These are phyloP conservation scores for Copromyces sp. DNA, from an alignment of 495 filamentous ascomycete species.

Conservation along the genomic window DNA sequence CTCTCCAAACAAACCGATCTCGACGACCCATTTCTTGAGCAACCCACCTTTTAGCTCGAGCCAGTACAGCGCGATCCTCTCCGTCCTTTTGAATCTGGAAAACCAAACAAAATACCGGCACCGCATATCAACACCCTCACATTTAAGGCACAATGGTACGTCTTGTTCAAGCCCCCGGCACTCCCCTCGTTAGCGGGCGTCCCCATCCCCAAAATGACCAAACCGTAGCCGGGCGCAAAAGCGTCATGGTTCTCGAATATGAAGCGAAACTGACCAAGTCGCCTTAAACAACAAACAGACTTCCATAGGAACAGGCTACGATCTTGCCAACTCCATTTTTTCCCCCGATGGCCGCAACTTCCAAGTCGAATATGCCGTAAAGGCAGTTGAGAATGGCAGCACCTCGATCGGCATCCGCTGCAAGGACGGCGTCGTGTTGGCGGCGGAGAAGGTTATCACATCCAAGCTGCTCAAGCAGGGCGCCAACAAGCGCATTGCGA, in stretches of 20 bases:
- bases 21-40: slow-evolving; percentile 1
- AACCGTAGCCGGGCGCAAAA: neutral
- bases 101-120: neutral
- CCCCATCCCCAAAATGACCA: neutral
- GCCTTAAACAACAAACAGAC: slow-evolving; percentile 46
- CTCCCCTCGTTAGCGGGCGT: neutral
- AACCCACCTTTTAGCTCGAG: neutral
- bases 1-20: slow-evolving; percentile 1
- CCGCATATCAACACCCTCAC: neutral
- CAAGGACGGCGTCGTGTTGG: slow-evolving; percentile 93
- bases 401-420: slow-evolving; percentile 94
- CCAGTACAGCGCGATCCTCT: neutral
- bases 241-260: neutral
- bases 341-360: slow-evolving; percentile 98
- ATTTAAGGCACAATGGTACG: slow-evolving; percentile 13
- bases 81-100: neutral
- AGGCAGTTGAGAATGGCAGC: slow-evolving; percentile 97
- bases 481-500: slow-evolving; percentile 93
- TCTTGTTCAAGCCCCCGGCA: neutral
- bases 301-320: slow-evolving; percentile 98
- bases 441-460: slow-evolving; percentile 89
- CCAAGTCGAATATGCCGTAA: slow-evolving; percentile 97
- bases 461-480: slow-evolving; percentile 90
- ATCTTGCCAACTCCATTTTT: slow-evolving; percentile 98
- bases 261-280: slow-evolving; percentile 1